These are phyloP conservation scores for Leptographium radiaticola DNA, from an alignment of 2,329 filamentous ascomycete species.

Conservation along the genomic window DNA sequence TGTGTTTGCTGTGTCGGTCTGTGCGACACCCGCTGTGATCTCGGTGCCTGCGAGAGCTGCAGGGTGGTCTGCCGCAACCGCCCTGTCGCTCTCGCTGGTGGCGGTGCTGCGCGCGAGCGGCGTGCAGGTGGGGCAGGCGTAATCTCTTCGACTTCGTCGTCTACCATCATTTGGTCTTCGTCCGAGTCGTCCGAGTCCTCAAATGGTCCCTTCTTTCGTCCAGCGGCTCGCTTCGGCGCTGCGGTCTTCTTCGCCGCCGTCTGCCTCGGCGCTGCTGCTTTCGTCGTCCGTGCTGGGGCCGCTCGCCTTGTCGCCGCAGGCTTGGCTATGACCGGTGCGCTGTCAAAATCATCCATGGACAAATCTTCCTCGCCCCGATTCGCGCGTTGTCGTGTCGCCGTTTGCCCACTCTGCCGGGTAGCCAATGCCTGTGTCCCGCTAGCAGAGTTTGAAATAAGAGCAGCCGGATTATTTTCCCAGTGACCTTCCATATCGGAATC, in stretches of 20 bases:
- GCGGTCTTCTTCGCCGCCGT: constrained; percentile 22
- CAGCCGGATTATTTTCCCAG: constrained; percentile 71
- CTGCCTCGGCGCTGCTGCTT: constrained; percentile 22
- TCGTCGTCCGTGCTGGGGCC: constrained; percentile 19
- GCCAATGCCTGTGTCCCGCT: neutral
- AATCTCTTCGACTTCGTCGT: constrained; percentile 29
- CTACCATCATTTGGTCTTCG: constrained; percentile 37
- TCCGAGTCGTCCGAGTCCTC: constrained; percentile 25
- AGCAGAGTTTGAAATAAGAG: constrained; percentile 29
- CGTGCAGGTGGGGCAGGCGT: constrained; percentile 22
- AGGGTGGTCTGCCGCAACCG: constrained; percentile 9
- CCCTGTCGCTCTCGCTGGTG: neutral
- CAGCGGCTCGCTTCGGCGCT: constrained; percentile 27
- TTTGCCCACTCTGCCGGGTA: neutral
- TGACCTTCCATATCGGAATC: constrained; percentile 79
- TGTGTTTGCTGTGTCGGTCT: neutral
- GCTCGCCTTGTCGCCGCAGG: constrained; percentile 16
- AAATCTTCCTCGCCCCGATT: constrained; percentile 33
- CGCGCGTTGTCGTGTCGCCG: constrained; percentile 11
- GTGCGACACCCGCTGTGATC: neutral
- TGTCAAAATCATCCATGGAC: constrained; percentile 38
- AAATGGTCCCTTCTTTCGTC: constrained; percentile 29
- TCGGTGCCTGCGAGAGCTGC: constrained; percentile 6
- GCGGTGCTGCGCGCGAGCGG: neutral
- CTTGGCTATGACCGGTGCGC: constrained; percentile 25